A percentile compares a stretch with the other conserved stretches of the same genome.
phyloP scores from a whole-genome alignment of 306 rosid species.

The Leucaena leucocephala region DNA sequence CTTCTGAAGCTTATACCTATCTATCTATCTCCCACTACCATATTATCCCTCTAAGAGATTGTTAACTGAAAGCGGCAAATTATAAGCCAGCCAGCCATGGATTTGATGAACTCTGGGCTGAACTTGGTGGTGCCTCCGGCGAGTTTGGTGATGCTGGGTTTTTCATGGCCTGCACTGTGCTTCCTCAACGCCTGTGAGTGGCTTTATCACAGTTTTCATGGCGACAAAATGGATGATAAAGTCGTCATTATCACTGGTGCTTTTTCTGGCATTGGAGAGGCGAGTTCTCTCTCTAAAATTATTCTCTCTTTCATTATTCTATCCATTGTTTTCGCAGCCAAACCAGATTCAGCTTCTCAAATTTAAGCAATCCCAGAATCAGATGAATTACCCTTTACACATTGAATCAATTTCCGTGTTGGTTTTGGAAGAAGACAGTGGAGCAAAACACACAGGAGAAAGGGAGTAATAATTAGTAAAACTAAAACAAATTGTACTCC shows the following conservation, averaged over 20 bases:
- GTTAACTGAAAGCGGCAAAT: not conserved
- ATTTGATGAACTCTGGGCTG: constrained; percentile 58
- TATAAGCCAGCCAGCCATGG: not conserved
- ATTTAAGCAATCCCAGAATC: not conserved
- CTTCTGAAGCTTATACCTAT: not conserved
- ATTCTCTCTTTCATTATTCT: not conserved
- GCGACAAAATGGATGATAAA: constrained; percentile 63
- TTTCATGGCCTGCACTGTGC: constrained; percentile 82
- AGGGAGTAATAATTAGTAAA: no score
- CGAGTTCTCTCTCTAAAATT: not conserved
- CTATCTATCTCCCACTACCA: no score
- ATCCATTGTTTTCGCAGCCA: not conserved
- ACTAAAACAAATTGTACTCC: no score
- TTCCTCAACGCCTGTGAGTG: constrained; percentile 74
- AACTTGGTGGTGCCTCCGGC: constrained; percentile 78
- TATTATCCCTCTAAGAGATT: not conserved
- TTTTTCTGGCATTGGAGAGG: constrained; percentile 95
- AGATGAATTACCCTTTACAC: not conserved
- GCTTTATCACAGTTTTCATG: constrained; percentile 50
- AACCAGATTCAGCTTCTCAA: not conserved
- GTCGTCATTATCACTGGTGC: constrained; percentile 93
- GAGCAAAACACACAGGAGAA: no score
- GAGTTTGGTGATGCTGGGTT: constrained; percentile 66
- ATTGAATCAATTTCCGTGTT: no score
- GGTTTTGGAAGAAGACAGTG: no score